Evolutionary conservation across 1,139 yeast species (phyloP).

Genomic region (Meyerozyma smithsonii): DNA sequence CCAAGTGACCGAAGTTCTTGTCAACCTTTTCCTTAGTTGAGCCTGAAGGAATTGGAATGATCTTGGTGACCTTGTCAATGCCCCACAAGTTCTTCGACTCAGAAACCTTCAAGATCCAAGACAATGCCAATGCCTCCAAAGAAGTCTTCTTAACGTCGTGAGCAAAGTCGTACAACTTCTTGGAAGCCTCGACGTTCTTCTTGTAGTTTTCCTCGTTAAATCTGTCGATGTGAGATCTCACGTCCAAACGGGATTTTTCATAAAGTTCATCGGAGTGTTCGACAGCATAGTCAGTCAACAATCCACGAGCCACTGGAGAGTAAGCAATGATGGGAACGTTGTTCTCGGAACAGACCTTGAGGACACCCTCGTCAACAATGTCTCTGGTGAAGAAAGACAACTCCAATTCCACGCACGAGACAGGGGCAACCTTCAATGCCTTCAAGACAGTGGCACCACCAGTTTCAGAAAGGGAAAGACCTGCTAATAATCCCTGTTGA

Average conservation of each 20-base stretch:
- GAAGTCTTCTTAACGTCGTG: conserved; percentile 44
- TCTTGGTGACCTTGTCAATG: conserved; percentile 42
- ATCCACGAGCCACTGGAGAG: conserved; percentile 80
- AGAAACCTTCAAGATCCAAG: conserved; percentile 55
- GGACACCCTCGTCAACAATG: conserved; percentile 55
- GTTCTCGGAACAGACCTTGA: conserved; percentile 41
- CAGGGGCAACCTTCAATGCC: conserved; percentile 46
- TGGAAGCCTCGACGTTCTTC: conserved; percentile 46
- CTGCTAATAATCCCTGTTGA: conserved; percentile 54
- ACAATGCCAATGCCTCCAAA: conserved; percentile 65
- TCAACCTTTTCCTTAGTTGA: conserved; percentile 53
- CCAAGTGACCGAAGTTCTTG: conserved; percentile 46
- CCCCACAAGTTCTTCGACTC: conserved; percentile 24
- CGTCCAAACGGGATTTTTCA: conserved; percentile 46
- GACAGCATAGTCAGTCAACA: conserved; percentile 57
- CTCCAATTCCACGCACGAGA: conserved; percentile 72
- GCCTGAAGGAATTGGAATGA: conserved; percentile 79
- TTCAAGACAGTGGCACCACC: conserved; percentile 52
- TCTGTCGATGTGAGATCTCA: conserved; percentile 50
- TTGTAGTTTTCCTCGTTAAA: conserved; percentile 53
- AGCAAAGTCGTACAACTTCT: conserved; percentile 41
- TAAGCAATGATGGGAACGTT: conserved; percentile 70
- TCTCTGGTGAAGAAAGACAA: conserved; percentile 64
- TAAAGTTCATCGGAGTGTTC: conserved; percentile 30
- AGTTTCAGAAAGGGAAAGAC: conserved; percentile 70